Conservation (phyloP, 2,329 filamentous ascomycete species). For the Apiospora aurea region DNA sequence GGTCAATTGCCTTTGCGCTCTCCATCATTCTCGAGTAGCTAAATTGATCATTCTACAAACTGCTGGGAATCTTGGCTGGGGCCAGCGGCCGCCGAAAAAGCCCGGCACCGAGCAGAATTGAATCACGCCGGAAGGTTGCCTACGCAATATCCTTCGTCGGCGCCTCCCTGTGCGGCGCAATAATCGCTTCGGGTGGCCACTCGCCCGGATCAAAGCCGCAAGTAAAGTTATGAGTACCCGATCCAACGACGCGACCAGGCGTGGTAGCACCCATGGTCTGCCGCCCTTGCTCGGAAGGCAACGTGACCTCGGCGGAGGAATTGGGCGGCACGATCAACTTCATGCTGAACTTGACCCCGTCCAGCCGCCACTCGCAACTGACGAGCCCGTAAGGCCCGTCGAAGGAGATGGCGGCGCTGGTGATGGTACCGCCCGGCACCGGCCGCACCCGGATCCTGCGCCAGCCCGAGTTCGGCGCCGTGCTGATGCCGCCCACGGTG, state of each 20-base stretch:
- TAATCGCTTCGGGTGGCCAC: neutral
- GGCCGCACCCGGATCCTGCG: conserved; percentile 23
- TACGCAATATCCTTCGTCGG: neutral
- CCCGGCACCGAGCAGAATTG: no score
- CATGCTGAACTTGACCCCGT: neutral
- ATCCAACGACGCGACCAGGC: neutral
- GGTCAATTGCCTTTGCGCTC: no score
- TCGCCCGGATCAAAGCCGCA: neutral
- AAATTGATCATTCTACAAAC: no score
- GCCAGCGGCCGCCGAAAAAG: no score
- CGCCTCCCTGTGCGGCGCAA: neutral
- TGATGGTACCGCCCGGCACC: conserved; percentile 23
- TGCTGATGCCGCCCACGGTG: conserved; percentile 39
- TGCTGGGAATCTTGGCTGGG: no score
- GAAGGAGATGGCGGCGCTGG: conserved; percentile 16
- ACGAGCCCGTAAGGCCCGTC: conserved; percentile 22
- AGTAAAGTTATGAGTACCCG: neutral
- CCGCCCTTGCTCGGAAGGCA: neutral
- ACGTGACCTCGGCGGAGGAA: neutral
- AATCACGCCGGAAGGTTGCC: no score
- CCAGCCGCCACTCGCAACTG: neutral
- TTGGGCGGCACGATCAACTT: neutral
- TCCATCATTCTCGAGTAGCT: no score
- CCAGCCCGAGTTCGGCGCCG: conserved; percentile 35
- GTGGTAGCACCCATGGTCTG: neutral